Evolutionary conservation across 805 yeast species (phyloP).

Genomic region (Diddensiella caesifluorescens): DNA sequence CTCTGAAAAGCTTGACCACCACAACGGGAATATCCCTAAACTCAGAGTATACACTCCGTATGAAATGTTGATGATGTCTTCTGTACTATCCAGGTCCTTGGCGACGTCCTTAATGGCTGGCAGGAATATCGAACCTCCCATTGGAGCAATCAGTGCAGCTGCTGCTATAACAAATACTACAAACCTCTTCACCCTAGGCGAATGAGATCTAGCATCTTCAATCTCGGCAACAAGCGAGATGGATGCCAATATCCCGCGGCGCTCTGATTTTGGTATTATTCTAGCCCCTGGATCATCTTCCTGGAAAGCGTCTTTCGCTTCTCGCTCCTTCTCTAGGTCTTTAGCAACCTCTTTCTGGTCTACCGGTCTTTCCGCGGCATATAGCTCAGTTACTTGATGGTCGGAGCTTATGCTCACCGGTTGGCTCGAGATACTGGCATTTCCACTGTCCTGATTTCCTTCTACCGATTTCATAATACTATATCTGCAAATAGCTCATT

Average conservation of each 20-base stretch:
- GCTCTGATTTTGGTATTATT: constrained; percentile 26
- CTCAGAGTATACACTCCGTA: constrained; percentile 74
- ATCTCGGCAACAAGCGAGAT: constrained; percentile 60
- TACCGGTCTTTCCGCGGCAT: constrained; percentile 4
- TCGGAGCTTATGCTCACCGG: too few species aligned
- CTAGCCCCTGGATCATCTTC: constrained; percentile 1
- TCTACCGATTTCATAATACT: too few species aligned
- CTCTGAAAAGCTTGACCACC: constrained; percentile 86
- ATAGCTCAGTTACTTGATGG: constrained; percentile 3
- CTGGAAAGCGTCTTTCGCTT: background rate
- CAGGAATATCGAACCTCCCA: constrained; percentile 79
- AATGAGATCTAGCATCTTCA: constrained; percentile 63
- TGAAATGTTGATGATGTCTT: constrained; percentile 62
- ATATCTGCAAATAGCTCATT: too few species aligned
- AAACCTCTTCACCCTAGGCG: constrained; percentile 43
- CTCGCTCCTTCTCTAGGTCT: background rate
- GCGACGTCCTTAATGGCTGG: constrained; percentile 69
- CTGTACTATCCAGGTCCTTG: constrained; percentile 48
- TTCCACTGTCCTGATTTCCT: too few species aligned
- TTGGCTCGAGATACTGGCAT: too few species aligned
- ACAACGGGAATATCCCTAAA: constrained; percentile 73
- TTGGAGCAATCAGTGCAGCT: constrained; percentile 78
- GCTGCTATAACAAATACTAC: constrained; percentile 62
- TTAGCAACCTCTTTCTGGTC: background rate
- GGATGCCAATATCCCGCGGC: constrained; percentile 55